Evolutionary conservation across 2,329 filamentous ascomycete genomes (phyloP).

Genomic region (Aspergillus viridinutans): DNA sequence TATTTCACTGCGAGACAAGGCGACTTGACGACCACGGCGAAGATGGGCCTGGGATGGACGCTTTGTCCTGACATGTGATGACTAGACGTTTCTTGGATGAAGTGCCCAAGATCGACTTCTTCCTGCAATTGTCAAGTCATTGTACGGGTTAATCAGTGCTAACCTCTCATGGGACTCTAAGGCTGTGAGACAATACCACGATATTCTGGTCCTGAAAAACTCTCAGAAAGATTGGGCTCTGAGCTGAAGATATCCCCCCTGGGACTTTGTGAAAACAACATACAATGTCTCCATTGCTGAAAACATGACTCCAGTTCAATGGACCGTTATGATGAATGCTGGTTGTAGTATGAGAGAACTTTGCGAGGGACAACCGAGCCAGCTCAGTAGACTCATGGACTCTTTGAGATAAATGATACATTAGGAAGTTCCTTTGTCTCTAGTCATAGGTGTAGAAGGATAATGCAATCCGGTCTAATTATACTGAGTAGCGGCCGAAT

Average conservation of each 20-base stretch:
- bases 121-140: conserved; percentile 27
- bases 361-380: conserved; percentile 30
- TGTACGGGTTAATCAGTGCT: background rate
- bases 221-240: conserved; percentile 26
- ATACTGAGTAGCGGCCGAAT: background rate
- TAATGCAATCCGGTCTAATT: background rate
- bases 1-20: conserved; percentile 47
- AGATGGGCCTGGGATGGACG: conserved; percentile 23
- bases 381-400: conserved; percentile 9
- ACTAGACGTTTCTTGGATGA: conserved; percentile 23
- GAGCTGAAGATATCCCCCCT: conserved; percentile 1
- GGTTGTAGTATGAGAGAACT: conserved; percentile 44
- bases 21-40: conserved; percentile 41
- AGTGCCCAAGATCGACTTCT: conserved; percentile 36
- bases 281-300: conserved; percentile 32
- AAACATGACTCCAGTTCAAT: conserved; percentile 43
- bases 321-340: conserved; percentile 34
- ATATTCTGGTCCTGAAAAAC: conserved; percentile 31
- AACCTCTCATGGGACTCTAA: background rate
- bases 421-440: background rate
- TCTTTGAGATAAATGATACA: conserved; percentile 11
- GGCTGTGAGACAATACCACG: conserved; percentile 29
- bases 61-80: conserved; percentile 15
- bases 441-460: background rate
- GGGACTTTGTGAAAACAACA: conserved; percentile 33